These are phyloP conservation scores for Schizosaccharomyces cryophilus DNA, from an alignment of 805 yeast genomes.

Conservation along the genomic window DNA sequence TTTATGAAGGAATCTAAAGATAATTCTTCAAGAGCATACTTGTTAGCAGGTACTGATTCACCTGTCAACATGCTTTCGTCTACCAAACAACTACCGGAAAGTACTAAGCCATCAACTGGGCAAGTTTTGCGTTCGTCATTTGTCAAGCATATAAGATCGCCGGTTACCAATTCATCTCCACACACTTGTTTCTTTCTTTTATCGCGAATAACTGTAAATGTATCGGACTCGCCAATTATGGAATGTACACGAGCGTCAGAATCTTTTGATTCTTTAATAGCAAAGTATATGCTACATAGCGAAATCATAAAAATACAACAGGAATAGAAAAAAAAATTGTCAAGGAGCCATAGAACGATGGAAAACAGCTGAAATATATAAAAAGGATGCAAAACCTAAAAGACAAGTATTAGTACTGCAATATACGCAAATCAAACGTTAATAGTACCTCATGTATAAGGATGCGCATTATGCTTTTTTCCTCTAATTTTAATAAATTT, in stretches of 20 bases:
- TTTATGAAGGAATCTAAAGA: background rate
- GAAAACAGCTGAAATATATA: constrained; percentile 87
- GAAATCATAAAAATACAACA: constrained; percentile 76
- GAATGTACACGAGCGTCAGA: constrained; percentile 38
- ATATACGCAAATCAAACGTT: background rate
- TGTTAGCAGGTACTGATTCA: constrained; percentile 90
- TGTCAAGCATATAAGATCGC: constrained; percentile 77
- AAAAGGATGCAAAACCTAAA: constrained; percentile 52
- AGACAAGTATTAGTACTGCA: background rate
- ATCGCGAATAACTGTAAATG: constrained; percentile 70
- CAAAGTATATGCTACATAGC: constrained; percentile 47
- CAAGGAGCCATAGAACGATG: constrained; percentile 72
- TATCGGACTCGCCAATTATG: constrained; percentile 51
- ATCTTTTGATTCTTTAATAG: constrained; percentile 53
- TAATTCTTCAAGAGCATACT: constrained; percentile 36
- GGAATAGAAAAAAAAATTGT: constrained; percentile 82
- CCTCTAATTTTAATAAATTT: constrained; percentile 51
- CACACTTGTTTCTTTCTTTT: constrained; percentile 60
- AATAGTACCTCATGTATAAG: constrained; percentile 47
- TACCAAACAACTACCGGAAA: constrained; percentile 85
- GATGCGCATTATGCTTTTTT: constrained; percentile 38
- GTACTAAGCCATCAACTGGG: constrained; percentile 73
- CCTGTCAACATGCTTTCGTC: constrained; percentile 97
- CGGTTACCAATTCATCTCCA: constrained; percentile 72
- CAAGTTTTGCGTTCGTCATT: constrained; percentile 51